Base-by-base conservation (phyloP, 1,284 basidiomycete genomes). In the Kalmanozyma brasiliensis region DNA sequence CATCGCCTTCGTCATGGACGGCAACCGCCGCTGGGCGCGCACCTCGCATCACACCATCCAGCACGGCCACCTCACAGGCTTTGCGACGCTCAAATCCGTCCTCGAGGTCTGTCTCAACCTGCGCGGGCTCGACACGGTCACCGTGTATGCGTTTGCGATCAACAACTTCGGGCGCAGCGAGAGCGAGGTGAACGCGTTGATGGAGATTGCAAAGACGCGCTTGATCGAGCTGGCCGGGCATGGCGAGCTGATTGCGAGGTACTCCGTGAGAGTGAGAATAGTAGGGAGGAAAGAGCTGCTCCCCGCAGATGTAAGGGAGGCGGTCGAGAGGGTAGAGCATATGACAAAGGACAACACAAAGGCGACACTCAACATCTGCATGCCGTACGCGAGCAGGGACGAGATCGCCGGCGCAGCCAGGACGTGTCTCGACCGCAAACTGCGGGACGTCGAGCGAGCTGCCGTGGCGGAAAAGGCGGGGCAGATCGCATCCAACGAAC, bases 1-100 rank as follows among this genome's bases (percentile, higher is more conserved):
- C 85, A 87, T 98, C 37, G 94, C 91, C 2, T 95, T 99, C 80
- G 91, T 97, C 33, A 96, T 99, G 93, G 96, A 99, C 77, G 96
- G 96, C 5, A 99, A 98, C 82, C 86, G 96, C 48, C 86, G 96
- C 6, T 97, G 92, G 81, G 95, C 96, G 0, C 86, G 91, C n/a
- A 70, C 66, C 1, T 67, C 73, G 2, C 55, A 61, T 8, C 49
- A 71, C 19, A 53, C 60, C 26, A 66, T 80, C 32, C 58, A 58
- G 20, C 85, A 82, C 66, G 95, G 96, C 1, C 96, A 99, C 82
- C 84, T 86, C 6, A 89, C 90, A 44, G 96, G 96, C 0, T 98
- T 94, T 81, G 84, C 88, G 43, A 90, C 92, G 5, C 84, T 98
- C 56, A 86, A 90, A 75, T 84, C 89, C 83, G 76, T 81, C 8